Conservation (phyloP, 805 yeast genomes). For the Candida yuanshanica region DNA sequence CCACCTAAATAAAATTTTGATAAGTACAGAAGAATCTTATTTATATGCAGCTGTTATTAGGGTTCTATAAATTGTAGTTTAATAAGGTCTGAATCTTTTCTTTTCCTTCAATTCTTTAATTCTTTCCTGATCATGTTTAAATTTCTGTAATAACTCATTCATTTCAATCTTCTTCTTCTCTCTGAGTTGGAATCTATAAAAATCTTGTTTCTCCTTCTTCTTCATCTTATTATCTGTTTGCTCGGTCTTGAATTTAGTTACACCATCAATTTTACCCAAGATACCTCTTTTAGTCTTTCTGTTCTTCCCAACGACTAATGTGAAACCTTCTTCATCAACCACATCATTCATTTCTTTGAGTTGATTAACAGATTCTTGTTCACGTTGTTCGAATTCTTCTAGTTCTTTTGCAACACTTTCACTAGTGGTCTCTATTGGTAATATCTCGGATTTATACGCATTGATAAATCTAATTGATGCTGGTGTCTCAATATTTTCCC, state of each 20-base stretch:
- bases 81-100: slow-evolving; percentile 83
- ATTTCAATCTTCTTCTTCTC: slow-evolving; percentile 89
- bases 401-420: slow-evolving; percentile 54
- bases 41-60: slow-evolving; percentile 13
- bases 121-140: slow-evolving; percentile 86
- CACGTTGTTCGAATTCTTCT: slow-evolving; percentile 63
- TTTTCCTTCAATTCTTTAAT: slow-evolving; percentile 73
- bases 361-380: slow-evolving; percentile 52
- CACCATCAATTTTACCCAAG: slow-evolving; percentile 45
- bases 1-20: slow-evolving; percentile 25
- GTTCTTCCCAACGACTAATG: slow-evolving; percentile 82
- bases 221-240: slow-evolving; percentile 43
- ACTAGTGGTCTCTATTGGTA: slow-evolving; percentile 45
- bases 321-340: slow-evolving; percentile 93
- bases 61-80: slow-evolving; percentile 25
- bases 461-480: slow-evolving; percentile 38
- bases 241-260: slow-evolving; percentile 30
- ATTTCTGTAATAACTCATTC: slow-evolving; percentile 77
- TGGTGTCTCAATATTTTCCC: slow-evolving; percentile 26
- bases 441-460: slow-evolving; percentile 32
- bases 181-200: slow-evolving; percentile 93
- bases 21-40: slow-evolving; percentile 19
- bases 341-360: slow-evolving; percentile 48
- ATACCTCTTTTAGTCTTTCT: slow-evolving; percentile 76
- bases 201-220: slow-evolving; percentile 79